phyloP scores from a whole-genome alignment of 305 asterid genomes.

The Galium porrigens region DNA sequence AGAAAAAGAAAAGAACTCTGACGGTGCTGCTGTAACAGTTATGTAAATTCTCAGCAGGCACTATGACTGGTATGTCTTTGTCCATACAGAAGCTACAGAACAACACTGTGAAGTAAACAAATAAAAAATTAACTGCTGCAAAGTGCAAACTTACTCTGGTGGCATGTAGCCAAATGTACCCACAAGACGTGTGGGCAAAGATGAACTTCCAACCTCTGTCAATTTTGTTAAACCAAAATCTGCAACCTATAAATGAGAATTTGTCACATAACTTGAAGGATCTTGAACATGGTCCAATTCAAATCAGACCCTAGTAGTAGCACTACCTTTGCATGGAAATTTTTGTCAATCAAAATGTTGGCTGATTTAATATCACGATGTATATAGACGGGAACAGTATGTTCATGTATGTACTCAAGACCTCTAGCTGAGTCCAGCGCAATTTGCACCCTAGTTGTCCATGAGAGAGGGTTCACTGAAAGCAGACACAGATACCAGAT shows the following conservation, averaged over 20 bases:
- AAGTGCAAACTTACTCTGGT: constrained; percentile 61
- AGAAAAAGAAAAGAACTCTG: background rate
- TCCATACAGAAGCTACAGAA: background rate
- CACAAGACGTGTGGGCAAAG: constrained; percentile 69
- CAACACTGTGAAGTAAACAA: background rate
- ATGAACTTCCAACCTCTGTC: constrained; percentile 70
- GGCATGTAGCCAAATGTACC: constrained; percentile 99
- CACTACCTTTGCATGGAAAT: constrained; percentile 71
- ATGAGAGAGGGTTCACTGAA: constrained; percentile 62
- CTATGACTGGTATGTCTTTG: too few relatives aligned
- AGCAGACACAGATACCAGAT: constrained; percentile 3
- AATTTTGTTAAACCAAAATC: constrained; percentile 85
- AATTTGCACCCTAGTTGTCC: constrained; percentile 81
- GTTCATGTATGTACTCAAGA: constrained; percentile 89
- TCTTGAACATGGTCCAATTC: background rate
- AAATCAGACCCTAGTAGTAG: constrained; percentile 13
- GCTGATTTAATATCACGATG: constrained; percentile 94
- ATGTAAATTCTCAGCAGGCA: background rate
- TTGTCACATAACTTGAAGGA: constrained; percentile 14
- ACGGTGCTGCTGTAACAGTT: background rate
- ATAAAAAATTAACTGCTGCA: background rate
- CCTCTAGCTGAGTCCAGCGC: constrained; percentile 96
- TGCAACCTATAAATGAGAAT: constrained; percentile 51
- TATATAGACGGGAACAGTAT: constrained; percentile 80
- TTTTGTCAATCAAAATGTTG: constrained; percentile 78